Base-by-base conservation (phyloP, 139 green algal genomes). In the Chlorella sp. region DNA sequence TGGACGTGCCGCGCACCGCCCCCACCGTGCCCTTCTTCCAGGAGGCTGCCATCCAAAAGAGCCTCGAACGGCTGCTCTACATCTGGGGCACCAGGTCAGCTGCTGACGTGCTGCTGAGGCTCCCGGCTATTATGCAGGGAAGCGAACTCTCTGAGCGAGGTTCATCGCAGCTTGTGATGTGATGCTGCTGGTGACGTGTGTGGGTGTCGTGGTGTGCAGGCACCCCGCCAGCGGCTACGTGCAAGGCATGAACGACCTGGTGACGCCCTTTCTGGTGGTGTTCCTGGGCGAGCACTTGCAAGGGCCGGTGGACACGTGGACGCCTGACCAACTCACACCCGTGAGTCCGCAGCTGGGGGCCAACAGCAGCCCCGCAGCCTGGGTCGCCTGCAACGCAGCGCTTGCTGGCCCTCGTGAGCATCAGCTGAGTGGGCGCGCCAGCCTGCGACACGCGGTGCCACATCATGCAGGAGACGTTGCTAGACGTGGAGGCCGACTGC, bases 161-260 rank as follows among this genome's bases (percentile, higher is more conserved):
- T n/a, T n/a, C n/a, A 59, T 26, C 49, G 20, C 14, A 59, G 49
- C 14, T 26, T 26, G 49, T 59, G 49, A 14, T 59, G 20, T 59
- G 49, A 26, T 20, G 14, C 49, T 59, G 14, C 14, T 59, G 49
- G 49, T 59, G 49, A 59, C 14, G 20, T 59, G 49, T 14, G 49
- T 59, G 14, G n/a, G n/a, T n/a, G n/a, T n/a, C n/a, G 24, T 29
- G 17, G 27, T 67, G 62, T 35, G 70, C 83, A 95, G 90, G 69
- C 93, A 97, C 80, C 92, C 93, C 3, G 91, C 90, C 61, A 96
- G 89, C 76, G 91, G 93, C 1, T 98, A 98, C 69, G 93, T 97
- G 67, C 94, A 98, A 78, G 95, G 95, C 75, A 96, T 99, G 84
- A 99, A 99, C 74, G 95, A 99, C 80, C 77, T 99, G 65, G 91